phyloP scores from a whole-genome alignment of 2,329 filamentous ascomycete species.

The Cytospora piceae region DNA sequence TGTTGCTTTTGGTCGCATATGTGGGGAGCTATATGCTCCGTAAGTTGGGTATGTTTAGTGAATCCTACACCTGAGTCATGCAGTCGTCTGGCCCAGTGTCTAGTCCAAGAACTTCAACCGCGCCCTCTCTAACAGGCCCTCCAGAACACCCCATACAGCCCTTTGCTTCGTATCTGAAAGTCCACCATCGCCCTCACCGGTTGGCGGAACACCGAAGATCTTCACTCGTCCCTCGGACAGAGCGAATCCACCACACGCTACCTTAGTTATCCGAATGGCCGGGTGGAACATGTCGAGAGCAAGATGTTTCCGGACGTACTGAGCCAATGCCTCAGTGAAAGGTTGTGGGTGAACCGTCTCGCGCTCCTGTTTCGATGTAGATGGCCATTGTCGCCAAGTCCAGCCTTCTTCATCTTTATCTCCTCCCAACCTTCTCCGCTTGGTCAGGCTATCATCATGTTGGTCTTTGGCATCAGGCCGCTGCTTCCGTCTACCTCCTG shows the following conservation, averaged over 20 bases:
- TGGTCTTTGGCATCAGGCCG: background rate
- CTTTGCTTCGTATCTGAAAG: slow-evolving; percentile 20
- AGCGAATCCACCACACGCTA: slow-evolving; percentile 61
- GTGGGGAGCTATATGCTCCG: background rate
- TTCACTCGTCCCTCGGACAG: slow-evolving; percentile 58
- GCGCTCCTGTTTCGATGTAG: background rate
- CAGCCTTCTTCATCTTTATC: slow-evolving; percentile 56
- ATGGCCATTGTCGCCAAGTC: slow-evolving; percentile 47
- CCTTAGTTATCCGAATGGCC: slow-evolving; percentile 54
- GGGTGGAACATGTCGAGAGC: slow-evolving; percentile 60
- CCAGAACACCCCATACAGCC: slow-evolving; percentile 23
- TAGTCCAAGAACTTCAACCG: background rate
- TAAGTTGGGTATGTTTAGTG: background rate
- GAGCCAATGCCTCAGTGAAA: slow-evolving; percentile 55
- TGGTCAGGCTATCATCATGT: slow-evolving; percentile 37
- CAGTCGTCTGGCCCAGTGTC: background rate
- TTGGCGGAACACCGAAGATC: slow-evolving; percentile 40
- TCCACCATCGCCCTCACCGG: background rate
- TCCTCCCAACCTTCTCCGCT: slow-evolving; percentile 52
- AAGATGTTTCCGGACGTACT: slow-evolving; percentile 56
- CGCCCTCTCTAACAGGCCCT: slow-evolving; percentile 24
- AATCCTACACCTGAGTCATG: background rate
- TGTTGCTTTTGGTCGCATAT: background rate
- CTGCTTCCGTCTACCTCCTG: slow-evolving; percentile 36
- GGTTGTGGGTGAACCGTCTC: slow-evolving; percentile 39